A percentile compares a stretch with the other conserved stretches of the same genome.
phyloP scores from a whole-genome alignment of 2,329 filamentous ascomycete species.

The Ophiostoma montium region DNA sequence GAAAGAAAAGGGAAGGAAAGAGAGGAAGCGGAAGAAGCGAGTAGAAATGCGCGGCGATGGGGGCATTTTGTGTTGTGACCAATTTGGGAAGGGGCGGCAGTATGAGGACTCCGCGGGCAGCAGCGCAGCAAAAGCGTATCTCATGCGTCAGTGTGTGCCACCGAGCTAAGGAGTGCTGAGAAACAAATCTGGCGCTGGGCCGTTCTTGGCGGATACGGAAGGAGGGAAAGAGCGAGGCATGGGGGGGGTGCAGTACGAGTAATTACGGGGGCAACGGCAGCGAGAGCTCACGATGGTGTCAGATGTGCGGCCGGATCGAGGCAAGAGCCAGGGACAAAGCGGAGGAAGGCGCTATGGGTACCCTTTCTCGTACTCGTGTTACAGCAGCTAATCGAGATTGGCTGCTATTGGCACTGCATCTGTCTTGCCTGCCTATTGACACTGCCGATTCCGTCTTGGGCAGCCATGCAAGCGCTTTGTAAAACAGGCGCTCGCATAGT shows the following conservation, averaged over 20 bases:
- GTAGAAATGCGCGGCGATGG: constrained; percentile 1
- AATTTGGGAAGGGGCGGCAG: constrained; percentile 8
- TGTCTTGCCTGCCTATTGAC: too few relatives aligned
- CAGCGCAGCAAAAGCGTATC: background rate
- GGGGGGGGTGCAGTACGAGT: background rate
- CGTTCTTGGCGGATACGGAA: background rate
- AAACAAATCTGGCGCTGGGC: background rate
- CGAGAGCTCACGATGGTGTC: constrained; percentile 5
- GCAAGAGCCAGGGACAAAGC: constrained; percentile 1
- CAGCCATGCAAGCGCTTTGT: too few relatives aligned
- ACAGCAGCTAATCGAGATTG: background rate
- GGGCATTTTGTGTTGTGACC: background rate
- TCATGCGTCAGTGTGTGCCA: too few relatives aligned
- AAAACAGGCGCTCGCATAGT: too few relatives aligned
- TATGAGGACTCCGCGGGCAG: too few relatives aligned
- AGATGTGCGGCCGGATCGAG: background rate
- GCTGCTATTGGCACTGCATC: background rate
- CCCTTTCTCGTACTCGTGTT: background rate
- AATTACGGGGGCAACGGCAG: constrained; percentile 8
- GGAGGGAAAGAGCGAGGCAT: background rate
- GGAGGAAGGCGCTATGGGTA: background rate
- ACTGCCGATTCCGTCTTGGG: too few relatives aligned
- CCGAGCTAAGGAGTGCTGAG: background rate
- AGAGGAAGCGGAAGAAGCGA: background rate
- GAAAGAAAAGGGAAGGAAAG: background rate